Percentiles rank a stretch among this genome's conserved stretches.
Evolutionary conservation across 495 filamentous ascomycete species (phyloP).

Genomic region (Penicillium odoratum): DNA sequence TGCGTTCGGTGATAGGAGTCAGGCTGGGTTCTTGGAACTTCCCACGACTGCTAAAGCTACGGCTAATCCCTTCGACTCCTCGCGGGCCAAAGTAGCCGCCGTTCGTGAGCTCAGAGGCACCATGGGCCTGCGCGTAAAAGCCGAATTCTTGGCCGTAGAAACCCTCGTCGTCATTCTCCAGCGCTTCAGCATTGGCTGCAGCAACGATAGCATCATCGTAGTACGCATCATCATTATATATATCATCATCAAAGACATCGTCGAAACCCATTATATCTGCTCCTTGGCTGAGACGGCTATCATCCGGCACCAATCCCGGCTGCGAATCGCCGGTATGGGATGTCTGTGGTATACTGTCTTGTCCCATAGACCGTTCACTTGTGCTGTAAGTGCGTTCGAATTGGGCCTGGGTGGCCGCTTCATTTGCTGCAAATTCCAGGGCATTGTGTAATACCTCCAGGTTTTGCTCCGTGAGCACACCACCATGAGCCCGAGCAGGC

Average conservation of each 20-base stretch:
- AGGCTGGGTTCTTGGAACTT: constrained; percentile 83
- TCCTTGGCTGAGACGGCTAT: constrained; percentile 46
- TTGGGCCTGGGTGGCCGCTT: constrained; percentile 67
- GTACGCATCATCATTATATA: constrained; percentile 60
- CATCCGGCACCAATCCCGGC: constrained; percentile 49
- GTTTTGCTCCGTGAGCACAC: constrained; percentile 56
- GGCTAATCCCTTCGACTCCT: constrained; percentile 59
- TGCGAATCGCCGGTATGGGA: constrained; percentile 46
- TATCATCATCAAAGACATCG: constrained; percentile 55
- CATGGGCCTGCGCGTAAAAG: constrained; percentile 79
- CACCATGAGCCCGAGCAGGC: constrained; percentile 34
- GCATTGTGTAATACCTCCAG: constrained; percentile 76
- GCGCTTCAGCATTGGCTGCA: constrained; percentile 88
- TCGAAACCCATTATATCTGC: constrained; percentile 37
- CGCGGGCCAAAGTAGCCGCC: constrained; percentile 90
- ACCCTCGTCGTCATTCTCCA: constrained; percentile 88
- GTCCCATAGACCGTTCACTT: constrained; percentile 38
- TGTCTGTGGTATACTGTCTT: constrained; percentile 33
- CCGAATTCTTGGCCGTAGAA: constrained; percentile 97
- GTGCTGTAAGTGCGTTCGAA: constrained; percentile 58
- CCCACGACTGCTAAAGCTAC: constrained; percentile 67
- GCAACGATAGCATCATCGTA: constrained; percentile 91
- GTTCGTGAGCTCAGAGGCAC: constrained; percentile 58
- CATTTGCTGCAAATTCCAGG: constrained; percentile 73
- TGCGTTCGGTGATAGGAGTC: constrained; percentile 94